Evolutionary conservation across 2,329 filamentous ascomycete species (phyloP).

Genomic region (Thelonectria olida): DNA sequence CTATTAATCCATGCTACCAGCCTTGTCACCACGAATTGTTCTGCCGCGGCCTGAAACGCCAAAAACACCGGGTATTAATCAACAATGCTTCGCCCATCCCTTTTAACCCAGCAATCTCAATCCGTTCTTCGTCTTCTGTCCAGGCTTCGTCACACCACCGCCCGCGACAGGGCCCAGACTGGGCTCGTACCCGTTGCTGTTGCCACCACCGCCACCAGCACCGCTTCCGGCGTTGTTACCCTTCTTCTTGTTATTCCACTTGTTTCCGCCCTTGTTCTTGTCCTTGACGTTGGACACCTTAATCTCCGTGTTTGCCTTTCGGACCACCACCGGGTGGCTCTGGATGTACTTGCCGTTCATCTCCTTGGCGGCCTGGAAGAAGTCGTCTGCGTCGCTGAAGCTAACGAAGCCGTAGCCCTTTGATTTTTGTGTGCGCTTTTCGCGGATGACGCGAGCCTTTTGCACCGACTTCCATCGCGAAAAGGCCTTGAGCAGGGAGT

Average conservation of each 20-base stretch:
- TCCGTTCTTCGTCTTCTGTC: conserved; percentile 74
- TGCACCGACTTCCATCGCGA: conserved; percentile 86
- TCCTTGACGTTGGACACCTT: conserved; percentile 77
- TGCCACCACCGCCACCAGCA: conserved; percentile 39
- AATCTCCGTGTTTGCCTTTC: conserved; percentile 92
- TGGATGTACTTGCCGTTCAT: conserved; percentile 99
- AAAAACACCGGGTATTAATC: conserved; percentile 20
- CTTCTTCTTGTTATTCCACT: conserved; percentile 50
- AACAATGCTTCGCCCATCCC: not conserved
- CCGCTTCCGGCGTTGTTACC: conserved; percentile 37
- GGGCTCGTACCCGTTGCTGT: conserved; percentile 56
- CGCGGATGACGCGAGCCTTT: conserved; percentile 91
- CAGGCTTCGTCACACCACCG: conserved; percentile 67
- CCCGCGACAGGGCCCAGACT: conserved; percentile 59
- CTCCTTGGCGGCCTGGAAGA: conserved; percentile 94
- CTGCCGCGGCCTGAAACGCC: conserved; percentile 29
- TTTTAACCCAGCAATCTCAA: conserved; percentile 66
- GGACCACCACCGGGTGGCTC: conserved; percentile 89
- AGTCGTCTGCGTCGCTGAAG: conserved; percentile 94
- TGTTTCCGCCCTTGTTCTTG: conserved; percentile 52
- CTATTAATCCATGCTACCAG: not conserved
- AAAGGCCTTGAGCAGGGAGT: conserved; percentile 94
- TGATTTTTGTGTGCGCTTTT: conserved; percentile 95
- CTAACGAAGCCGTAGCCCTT: conserved; percentile 97
- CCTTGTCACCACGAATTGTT: too few species aligned